Percentiles rank a stretch among this genome's conserved stretches.
phyloP scores from a whole-genome alignment of 1,284 basidiomycete species.

The Spongispora temasekensis region DNA sequence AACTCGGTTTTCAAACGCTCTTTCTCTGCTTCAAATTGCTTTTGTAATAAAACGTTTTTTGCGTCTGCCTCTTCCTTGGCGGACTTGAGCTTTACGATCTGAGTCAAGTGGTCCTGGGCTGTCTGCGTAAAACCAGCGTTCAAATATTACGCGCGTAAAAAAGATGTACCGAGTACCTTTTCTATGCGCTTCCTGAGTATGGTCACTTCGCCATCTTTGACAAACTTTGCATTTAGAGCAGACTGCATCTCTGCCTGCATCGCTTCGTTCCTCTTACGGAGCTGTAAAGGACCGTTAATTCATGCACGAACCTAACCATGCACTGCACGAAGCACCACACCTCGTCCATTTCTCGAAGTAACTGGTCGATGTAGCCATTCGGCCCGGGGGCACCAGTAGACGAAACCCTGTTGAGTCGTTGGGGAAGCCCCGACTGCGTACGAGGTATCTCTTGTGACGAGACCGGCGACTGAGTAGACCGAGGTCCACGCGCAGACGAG shows the following conservation, averaged over 20 bases:
- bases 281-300: slow-evolving; percentile 37
- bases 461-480: slow-evolving; percentile 14
- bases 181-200: slow-evolving; percentile 36
- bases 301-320: slow-evolving; percentile 9
- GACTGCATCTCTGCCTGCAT: slow-evolving; percentile 31
- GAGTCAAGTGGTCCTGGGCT: slow-evolving; percentile 56
- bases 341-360: slow-evolving; percentile 50
- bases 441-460: slow-evolving; percentile 25
- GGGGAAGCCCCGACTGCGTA: slow-evolving; percentile 15
- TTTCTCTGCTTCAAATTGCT: slow-evolving; percentile 63
- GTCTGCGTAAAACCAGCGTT: slow-evolving; percentile 40
- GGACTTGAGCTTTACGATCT: slow-evolving; percentile 56
- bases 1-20: slow-evolving; percentile 71
- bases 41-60: slow-evolving; percentile 53
- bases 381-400: slow-evolving; percentile 6
- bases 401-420: slow-evolving; percentile 7
- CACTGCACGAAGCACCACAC: slow-evolving; percentile 33
- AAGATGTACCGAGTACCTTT: slow-evolving; percentile 22
- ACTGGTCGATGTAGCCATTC: slow-evolving; percentile 17
- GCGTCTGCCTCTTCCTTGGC: slow-evolving; percentile 62
- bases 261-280: slow-evolving; percentile 48
- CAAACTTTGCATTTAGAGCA: slow-evolving; percentile 27
- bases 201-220: slow-evolving; percentile 36
- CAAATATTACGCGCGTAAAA: not conserved
- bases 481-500: slow-evolving; percentile 16